Evolutionary conservation across 345 rosid species (phyloP).

Genomic region (Carallia brachiata): DNA sequence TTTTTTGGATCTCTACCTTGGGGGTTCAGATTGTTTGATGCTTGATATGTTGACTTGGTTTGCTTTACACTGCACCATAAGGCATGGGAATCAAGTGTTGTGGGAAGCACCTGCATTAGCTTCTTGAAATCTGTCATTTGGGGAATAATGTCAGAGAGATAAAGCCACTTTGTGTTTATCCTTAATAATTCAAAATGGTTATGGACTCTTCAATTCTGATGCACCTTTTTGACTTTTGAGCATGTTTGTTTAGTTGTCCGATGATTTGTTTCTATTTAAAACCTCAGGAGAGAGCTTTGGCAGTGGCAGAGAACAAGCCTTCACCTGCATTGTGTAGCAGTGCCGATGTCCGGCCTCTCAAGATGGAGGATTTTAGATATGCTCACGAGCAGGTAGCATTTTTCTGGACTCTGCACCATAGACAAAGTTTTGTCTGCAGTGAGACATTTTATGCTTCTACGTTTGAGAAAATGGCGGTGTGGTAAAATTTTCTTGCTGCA

Average conservation of each 20-base stretch:
- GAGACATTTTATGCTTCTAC: no score
- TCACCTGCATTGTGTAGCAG: constrained; percentile 68
- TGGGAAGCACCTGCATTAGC: no score
- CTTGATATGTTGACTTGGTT: no score
- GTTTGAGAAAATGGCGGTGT: not conserved
- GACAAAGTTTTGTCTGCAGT: no score
- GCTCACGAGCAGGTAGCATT: constrained; percentile 92
- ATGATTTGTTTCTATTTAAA: not conserved
- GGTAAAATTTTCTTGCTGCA: not conserved
- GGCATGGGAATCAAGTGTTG: no score
- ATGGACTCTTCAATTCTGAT: not conserved
- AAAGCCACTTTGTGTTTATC: not conserved
- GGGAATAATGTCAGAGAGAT: no score
- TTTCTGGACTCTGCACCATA: not conserved
- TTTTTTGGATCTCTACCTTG: no score
- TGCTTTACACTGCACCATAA: no score
- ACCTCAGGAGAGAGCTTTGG: constrained; percentile 64
- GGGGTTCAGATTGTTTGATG: no score
- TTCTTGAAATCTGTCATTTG: no score
- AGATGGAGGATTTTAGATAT: constrained; percentile 73
- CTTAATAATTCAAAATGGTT: not conserved
- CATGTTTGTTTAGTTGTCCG: not conserved
- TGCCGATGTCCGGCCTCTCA: constrained; percentile 67
- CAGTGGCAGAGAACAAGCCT: constrained; percentile 65
- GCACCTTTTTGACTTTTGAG: no score